phyloP scores from a whole-genome alignment of 352 stramenopile species.

The Aphanomyces cochlioides region DNA sequence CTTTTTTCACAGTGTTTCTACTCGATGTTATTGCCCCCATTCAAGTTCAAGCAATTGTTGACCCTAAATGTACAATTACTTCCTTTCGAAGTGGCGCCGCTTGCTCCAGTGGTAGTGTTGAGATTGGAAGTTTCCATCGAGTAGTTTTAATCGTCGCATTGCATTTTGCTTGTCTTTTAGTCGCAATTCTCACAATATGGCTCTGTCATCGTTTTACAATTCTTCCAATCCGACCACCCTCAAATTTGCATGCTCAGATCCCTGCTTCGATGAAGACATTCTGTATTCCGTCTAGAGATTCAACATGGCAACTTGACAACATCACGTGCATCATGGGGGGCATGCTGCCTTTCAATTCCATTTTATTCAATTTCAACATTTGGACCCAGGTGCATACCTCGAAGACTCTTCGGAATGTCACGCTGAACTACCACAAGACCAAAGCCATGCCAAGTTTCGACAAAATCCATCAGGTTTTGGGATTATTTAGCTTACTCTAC shows the following conservation, averaged over 20 bases:
- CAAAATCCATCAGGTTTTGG: background rate
- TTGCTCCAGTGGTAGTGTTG: background rate
- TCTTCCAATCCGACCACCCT: no score
- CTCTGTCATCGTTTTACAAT: no score
- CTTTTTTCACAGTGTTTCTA: background rate
- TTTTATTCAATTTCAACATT: constrained; percentile 8
- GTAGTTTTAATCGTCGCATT: background rate
- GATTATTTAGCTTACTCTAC: background rate
- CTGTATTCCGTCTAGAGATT: no score
- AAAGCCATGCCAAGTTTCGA: no score
- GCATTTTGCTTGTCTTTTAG: no score
- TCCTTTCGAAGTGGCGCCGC: background rate
- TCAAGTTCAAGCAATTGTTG: background rate
- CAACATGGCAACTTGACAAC: background rate
- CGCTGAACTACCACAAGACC: no score
- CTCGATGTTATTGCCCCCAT: background rate
- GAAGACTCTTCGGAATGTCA: no score
- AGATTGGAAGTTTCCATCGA: background rate
- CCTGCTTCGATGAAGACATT: no score
- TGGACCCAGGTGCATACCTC: no score
- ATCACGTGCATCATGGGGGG: constrained; percentile 2
- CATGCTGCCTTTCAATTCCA: background rate
- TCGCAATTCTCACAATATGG: no score
- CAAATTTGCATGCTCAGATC: no score
- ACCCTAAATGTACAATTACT: background rate